These are phyloP conservation scores for Cercophora sp. DNA, from an alignment of 495 filamentous ascomycete genomes.

Conservation along the genomic window DNA sequence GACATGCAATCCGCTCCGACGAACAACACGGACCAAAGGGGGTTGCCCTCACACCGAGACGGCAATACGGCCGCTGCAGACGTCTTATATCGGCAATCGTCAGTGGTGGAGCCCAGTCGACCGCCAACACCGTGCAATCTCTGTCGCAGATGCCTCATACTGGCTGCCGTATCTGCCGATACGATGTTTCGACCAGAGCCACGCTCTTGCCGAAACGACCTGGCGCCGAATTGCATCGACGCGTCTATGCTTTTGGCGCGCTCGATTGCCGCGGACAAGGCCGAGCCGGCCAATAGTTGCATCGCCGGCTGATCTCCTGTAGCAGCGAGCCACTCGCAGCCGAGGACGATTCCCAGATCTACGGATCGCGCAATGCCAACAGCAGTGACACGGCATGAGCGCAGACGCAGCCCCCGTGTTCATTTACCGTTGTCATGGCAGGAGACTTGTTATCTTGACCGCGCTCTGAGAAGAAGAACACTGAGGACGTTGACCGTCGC, in stretches of 20 bases:
- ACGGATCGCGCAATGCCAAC: conserved; percentile 1
- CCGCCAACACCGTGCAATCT: too few relatives aligned
- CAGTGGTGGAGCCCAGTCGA: too few relatives aligned
- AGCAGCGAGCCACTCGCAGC: neutral
- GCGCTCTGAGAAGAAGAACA: too few relatives aligned
- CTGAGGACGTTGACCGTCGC: too few relatives aligned
- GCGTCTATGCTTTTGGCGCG: conserved; percentile 1
- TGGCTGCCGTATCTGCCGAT: neutral
- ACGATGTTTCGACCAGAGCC: neutral
- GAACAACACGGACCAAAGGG: too few relatives aligned
- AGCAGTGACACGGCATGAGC: conserved; percentile 1
- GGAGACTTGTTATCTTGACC: too few relatives aligned
- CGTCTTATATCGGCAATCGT: too few relatives aligned
- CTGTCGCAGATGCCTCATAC: too few relatives aligned
- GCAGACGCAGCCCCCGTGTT: neutral
- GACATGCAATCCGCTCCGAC: too few relatives aligned
- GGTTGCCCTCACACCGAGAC: too few relatives aligned
- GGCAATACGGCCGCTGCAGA: too few relatives aligned
- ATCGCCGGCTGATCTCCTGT: neutral
- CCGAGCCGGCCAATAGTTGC: neutral
- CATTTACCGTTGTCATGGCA: too few relatives aligned
- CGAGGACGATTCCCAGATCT: neutral
- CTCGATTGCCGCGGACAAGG: neutral
- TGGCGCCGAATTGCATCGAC: neutral
- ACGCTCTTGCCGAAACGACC: neutral